Base-by-base conservation (phyloP, 192 early-diverging fungal species). In the Diversispora epigaea region DNA sequence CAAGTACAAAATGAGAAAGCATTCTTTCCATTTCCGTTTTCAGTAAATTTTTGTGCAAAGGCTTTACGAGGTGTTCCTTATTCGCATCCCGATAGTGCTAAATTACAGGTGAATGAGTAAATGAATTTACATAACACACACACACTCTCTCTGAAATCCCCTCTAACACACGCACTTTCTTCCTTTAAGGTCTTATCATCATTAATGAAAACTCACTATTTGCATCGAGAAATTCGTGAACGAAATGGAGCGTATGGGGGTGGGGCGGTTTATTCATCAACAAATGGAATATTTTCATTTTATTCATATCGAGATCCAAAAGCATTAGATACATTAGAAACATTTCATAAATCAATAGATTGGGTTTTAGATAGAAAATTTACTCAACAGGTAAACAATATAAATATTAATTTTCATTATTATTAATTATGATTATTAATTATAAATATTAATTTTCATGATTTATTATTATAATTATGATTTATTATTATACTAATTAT, bases 161-260 rank as follows among this genome's bases (percentile, higher is more conserved):
- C 25, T 32, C 25, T 32, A 32, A 32, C 25, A 5, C 41, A 63
- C 40, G 5, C 39, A 56, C 19, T 39, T 39, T 76, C 76, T 21
- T 15, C 22, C 49, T 25, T 49, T n/a, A 71, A 86, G 81, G 76
- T 91, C 7, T 78, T 97, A 25, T 88, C 92, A 3, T 93, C 93
- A 10, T 82, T 97, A 40, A 86, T 97, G 85, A 95, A 93, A 17
- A 86, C 89, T 73, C 85, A 93, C 75, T 96, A 86, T 80, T 80
- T 98, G n/a, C 96, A 98, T 81, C 93, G 94, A 56, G 96, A 98
- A 82, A 92, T 98, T 62, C 91, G 96, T 76, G 96, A 98, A 77
- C 95, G 93, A 85, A 94, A 94, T 77, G 96, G 96, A 40, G 96
- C 96, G 3, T 98, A 98, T 80, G 95, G 96, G 32, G 96, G 93